Evolutionary conservation across 1,139 yeast species (phyloP).

Genomic region (Candida anutae): DNA sequence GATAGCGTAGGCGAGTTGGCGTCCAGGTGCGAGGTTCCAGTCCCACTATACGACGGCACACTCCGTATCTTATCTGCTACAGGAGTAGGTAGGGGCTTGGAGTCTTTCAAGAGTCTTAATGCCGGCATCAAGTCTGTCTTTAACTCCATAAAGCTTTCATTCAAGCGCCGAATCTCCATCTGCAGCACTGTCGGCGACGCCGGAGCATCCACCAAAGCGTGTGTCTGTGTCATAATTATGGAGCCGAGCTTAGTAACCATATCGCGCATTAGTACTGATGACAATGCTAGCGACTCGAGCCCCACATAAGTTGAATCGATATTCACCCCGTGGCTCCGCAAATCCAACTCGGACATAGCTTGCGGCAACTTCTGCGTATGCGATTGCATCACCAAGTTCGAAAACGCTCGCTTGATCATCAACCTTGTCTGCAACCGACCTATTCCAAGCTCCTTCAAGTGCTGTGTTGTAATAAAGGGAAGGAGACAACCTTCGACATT

Average conservation of each 20-base stretch:
- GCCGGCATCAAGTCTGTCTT: conserved; percentile 49
- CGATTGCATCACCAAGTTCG: conserved; percentile 29
- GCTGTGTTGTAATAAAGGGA: conserved; percentile 52
- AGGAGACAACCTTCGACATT: conserved; percentile 57
- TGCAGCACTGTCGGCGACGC: conserved; percentile 15
- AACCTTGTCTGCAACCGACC: conserved; percentile 35
- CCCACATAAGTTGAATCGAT: conserved; percentile 24
- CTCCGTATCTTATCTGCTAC: conserved; percentile 29
- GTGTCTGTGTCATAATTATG: conserved; percentile 6
- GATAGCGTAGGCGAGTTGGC: conserved; percentile 32
- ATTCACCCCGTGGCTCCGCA: conserved; percentile 20
- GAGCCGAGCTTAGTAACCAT: conserved; percentile 19
- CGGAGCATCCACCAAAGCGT: conserved; percentile 14
- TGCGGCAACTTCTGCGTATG: conserved; percentile 27
- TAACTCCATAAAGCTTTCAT: conserved; percentile 42
- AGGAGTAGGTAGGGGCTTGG: conserved; percentile 53
- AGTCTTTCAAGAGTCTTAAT: conserved; percentile 42
- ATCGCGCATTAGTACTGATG: conserved; percentile 30
- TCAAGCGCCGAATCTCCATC: conserved; percentile 30
- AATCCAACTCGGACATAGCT: conserved; percentile 23
- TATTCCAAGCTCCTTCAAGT: conserved; percentile 54
- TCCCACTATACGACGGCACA: no score
- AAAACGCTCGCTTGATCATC: conserved; percentile 39
- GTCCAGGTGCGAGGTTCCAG: no score
- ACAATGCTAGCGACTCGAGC: conserved; percentile 26